Evolutionary conservation across 805 yeast species (phyloP), one percentile per base, ranked within the genome.

Genomic region (Barnettozyma siamensis): DNA sequence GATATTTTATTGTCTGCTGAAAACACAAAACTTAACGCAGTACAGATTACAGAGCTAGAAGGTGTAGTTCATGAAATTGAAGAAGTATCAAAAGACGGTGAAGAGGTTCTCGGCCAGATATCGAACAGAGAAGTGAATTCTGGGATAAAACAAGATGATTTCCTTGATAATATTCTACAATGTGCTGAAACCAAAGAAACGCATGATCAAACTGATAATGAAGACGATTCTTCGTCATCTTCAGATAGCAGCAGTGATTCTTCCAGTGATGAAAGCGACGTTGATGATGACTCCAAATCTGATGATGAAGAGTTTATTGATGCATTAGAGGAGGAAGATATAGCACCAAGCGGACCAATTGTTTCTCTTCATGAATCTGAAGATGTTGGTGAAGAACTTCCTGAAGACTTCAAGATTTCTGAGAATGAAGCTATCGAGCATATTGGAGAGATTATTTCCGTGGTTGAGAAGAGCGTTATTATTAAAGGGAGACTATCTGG

Each of bases 281-380:
- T 15, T 13, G 46, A 35, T 3, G 46, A 49, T 21, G 24, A 21
- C 6, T 21, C 24, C 24, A 21, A 21, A 21, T 21, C 24, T 21
- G 24, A 9, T 6, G 24, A 21, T 16, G 55, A 35, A 15, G 28
- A 9, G 7, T 44, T 36, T 24, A 47, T 26, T 3, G 47, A 41
- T 13, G 48, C 44, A 5, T 43, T 44, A 17, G 48, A 48, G 18
- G 55, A 45, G 13, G 47, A 43, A 28, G 54, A 49, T 13, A 38
- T 31, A 8, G 42, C 29, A 13, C 21, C 55, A 6, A 52, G 42
- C n/a, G 51, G 36, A 0, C 95, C 95, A 1, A 84, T 91, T 18
- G 60, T 67, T 24, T 88, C 97, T 2, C 81, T 79, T 44, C 83
- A 91, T 57, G 98, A 91, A 55, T 61, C 80, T 2, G 88, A 86